phyloP scores from a whole-genome alignment of 805 yeast species.

The Candida chauliodis region DNA sequence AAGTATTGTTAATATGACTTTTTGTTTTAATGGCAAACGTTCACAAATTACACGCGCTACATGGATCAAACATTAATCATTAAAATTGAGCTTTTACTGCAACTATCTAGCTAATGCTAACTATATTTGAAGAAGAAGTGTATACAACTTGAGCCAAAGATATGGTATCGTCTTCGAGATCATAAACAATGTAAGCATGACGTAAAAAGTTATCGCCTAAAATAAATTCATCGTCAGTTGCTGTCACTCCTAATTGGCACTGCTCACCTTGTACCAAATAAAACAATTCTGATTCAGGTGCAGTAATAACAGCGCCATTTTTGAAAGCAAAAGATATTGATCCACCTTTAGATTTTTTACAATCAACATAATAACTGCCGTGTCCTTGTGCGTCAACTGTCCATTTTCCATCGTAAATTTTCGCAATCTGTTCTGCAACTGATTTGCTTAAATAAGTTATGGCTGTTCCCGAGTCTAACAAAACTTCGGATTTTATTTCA shows the following conservation, averaged over 20 bases:
- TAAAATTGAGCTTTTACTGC: too few species aligned
- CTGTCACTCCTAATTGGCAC: constrained; percentile 27
- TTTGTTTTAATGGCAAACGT: too few species aligned
- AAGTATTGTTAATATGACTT: too few species aligned
- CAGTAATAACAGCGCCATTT: constrained; percentile 31
- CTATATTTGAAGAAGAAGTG: constrained; percentile 17
- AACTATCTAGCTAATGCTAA: neutral
- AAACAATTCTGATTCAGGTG: constrained; percentile 38
- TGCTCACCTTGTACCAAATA: constrained; percentile 8
- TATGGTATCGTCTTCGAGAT: constrained; percentile 52
- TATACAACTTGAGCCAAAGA: constrained; percentile 44
- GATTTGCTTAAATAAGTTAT: constrained; percentile 41
- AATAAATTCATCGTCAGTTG: neutral
- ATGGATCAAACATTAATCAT: too few species aligned
- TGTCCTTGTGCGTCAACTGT: neutral
- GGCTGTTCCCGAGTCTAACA: constrained; percentile 36
- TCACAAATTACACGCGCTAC: too few species aligned
- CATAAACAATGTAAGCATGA: constrained; percentile 61
- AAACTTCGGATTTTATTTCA: constrained; percentile 19
- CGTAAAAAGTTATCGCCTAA: constrained; percentile 68
- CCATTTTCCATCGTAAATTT: neutral
- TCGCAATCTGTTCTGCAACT: constrained; percentile 12
- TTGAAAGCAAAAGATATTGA: neutral
- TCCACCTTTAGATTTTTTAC: neutral
- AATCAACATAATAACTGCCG: constrained; percentile 4